These are phyloP conservation scores for Saturnispora ahearnii DNA, from an alignment of 805 yeast species.

Conservation along the genomic window DNA sequence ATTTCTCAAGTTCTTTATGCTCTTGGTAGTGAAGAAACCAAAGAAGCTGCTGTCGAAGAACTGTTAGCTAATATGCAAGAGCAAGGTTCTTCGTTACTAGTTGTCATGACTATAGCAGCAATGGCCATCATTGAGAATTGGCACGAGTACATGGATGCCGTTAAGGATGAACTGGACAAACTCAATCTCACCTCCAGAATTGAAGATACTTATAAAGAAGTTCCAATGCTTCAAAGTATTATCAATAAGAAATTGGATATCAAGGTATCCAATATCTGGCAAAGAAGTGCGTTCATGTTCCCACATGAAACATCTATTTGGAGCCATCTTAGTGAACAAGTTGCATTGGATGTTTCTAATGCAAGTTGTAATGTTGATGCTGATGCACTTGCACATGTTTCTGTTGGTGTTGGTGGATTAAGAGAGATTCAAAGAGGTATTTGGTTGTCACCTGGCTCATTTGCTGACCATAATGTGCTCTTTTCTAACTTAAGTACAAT, in stretches of 20 bases:
- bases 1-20: slow-evolving; percentile 76
- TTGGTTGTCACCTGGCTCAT: slow-evolving; percentile 1
- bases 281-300: slow-evolving; percentile 61
- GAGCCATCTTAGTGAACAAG: slow-evolving; percentile 48
- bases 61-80: slow-evolving; percentile 55
- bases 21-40: slow-evolving; percentile 64
- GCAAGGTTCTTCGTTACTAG: slow-evolving; percentile 56
- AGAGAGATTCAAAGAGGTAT: slow-evolving; percentile 60
- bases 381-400: slow-evolving; percentile 42
- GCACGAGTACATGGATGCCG: slow-evolving; percentile 46
- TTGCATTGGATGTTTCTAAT: slow-evolving; percentile 52
- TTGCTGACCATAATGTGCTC: background rate
- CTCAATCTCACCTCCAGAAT: slow-evolving; percentile 37
- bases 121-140: slow-evolving; percentile 58
- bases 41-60: slow-evolving; percentile 79
- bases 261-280: slow-evolving; percentile 37
- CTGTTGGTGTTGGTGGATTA: slow-evolving; percentile 37
- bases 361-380: slow-evolving; percentile 44
- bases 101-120: slow-evolving; percentile 72
- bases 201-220: slow-evolving; percentile 42
- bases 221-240: slow-evolving; percentile 51
- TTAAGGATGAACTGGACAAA: slow-evolving; percentile 55
- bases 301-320: slow-evolving; percentile 66
- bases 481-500: background rate
- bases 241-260: slow-evolving; percentile 34